Evolutionary conservation across 2,329 filamentous ascomycete genomes (phyloP).

Genomic region (Pseudopithomyces maydicus): DNA sequence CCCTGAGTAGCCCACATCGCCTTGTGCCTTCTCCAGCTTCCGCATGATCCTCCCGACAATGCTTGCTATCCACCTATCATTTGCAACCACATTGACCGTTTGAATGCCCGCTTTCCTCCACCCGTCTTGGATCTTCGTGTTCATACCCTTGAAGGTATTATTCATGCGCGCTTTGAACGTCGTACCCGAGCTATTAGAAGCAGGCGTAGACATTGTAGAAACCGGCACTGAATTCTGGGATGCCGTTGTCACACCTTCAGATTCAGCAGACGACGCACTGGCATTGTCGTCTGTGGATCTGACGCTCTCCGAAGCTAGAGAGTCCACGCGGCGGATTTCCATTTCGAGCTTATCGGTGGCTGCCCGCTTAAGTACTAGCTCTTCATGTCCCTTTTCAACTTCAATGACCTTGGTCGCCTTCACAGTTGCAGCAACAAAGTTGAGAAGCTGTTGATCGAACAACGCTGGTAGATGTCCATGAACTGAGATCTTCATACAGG

Average conservation of each 20-base stretch:
- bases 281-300: constrained; percentile 21
- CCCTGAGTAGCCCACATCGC: constrained; percentile 58
- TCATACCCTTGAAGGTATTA: constrained; percentile 36
- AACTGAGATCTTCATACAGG: constrained; percentile 53
- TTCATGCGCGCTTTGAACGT: constrained; percentile 24
- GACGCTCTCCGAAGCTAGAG: constrained; percentile 23
- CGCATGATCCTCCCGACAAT: constrained; percentile 57
- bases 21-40: constrained; percentile 55
- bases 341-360: constrained; percentile 32
- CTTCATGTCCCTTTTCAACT: constrained; percentile 53
- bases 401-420: constrained; percentile 64
- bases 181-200: constrained; percentile 28
- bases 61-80: constrained; percentile 61
- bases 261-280: constrained; percentile 4
- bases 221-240: constrained; percentile 5
- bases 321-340: constrained; percentile 33
- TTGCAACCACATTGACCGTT: constrained; percentile 51
- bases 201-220: background rate
- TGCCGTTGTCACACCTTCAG: background rate
- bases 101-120: constrained; percentile 54
- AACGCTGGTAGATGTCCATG: constrained; percentile 56
- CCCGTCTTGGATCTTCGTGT: constrained; percentile 48
- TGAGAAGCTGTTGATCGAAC: constrained; percentile 58
- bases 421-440: constrained; percentile 60
- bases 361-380: constrained; percentile 23